Base-by-base conservation (phyloP, 768 basidiomycete genomes). In the Leccinum broughii region DNA sequence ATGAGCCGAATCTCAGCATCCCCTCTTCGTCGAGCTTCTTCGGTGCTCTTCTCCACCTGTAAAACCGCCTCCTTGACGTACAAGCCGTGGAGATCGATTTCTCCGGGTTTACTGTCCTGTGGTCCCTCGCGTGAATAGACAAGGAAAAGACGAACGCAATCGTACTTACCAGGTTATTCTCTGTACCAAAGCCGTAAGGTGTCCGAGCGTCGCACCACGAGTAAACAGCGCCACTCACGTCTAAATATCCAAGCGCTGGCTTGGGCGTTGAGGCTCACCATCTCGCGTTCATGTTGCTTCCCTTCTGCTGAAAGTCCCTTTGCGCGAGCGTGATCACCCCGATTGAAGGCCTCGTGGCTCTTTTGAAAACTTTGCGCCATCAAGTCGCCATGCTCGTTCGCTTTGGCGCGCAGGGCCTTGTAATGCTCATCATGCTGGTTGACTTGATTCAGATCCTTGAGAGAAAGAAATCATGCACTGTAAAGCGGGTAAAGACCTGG, bases 51-150 rank as follows among this genome's bases (percentile, higher is more conserved):
- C 64, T 98, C 95, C n/a, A n/a, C n/a, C n/a, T n/a, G n/a, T n/a
- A n/a, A 77, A 52, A 96, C 85, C 22, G 95, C 93, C 75, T 98
- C 96, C 69, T 93, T 93, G 62, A 96, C 95, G 72, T 92, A 96
- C 4, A 98, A 77, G 2, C 93, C 95, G 69, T 98, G 95, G 24
- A 98, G 76, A 73, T 98, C 92, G 50, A 97, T 77, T 72, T 94
- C 90, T 2, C 88, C 90, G 0, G 81, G 81, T 59, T 82, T 73
- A 55, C 87, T 86, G 61, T 90, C 85, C 84, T 88, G 67, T 63
- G 1, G n/a, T 15, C 7, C 22, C 17, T 28, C 28, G 20, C 22
- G 44, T 54, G 11, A 54, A 44, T 46, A 11, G 41, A 51, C 11
- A 2, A 41, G 26, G 8, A 49, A 13, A 8, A 54, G 51, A 20